Base-by-base conservation (phyloP, 805 yeast species). In the Ogataea pignaliae region DNA sequence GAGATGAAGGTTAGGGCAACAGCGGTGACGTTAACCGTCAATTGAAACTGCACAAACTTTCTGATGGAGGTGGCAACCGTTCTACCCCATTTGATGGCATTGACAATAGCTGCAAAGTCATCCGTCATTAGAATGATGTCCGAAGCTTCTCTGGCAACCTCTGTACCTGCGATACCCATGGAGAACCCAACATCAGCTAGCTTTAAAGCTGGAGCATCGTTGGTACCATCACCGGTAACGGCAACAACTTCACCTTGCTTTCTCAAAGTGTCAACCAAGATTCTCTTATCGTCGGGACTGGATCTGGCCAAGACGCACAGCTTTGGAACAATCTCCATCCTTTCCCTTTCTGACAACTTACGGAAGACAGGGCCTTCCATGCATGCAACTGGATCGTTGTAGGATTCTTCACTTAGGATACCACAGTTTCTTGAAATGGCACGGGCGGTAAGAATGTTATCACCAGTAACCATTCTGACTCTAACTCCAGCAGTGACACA, bases 141-240 rank as follows among this genome's bases (percentile, higher is more conserved):
- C 7, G 97, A 87, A 8, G 99, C 99, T 63, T 93, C 99, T 64
- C 97, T 80, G 10, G 99, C 99, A 49, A 93, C 98, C 67, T 93
- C 99, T 2, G 99, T 93, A 52, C 99, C 99, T 9, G 96, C 77
- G 48, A 90, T 88, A 53, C 99, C 99, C 99, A 93, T 93, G 2
- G 98, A 87, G 61, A 93, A 91, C 2, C 99, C 99, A 46, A 93
- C 96, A 68, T 93, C 98, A 0, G 99, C 99, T 46, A 90, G 73
- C 60, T 91, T 88, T 59, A 93, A 75, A 3, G 99, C 98, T 13
- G 97, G 97, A 0, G 98, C 99, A 73, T 93, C 99, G 64, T 93
- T 93, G 9, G 98, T 91, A 66, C 99, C 99, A 64, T 93, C 99
- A 61, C 99, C 99, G 33, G 99, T 93, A 31, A 91, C 98, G 1